A percentile compares a stretch with the other conserved stretches of the same genome.
Evolutionary conservation across 2,329 filamentous ascomycete genomes (phyloP).

Genomic region (Fusarium temperatum): DNA sequence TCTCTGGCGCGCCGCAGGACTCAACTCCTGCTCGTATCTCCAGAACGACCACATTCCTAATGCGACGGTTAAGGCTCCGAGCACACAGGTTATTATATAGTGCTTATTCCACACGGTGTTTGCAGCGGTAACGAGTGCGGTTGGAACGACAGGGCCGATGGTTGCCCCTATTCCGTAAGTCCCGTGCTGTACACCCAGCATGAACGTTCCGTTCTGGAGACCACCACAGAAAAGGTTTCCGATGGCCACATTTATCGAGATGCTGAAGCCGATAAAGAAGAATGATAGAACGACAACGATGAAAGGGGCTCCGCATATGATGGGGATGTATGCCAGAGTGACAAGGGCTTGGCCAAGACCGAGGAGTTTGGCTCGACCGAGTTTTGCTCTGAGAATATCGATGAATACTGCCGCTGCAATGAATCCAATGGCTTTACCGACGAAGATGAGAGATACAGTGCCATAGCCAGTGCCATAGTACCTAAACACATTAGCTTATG

Average conservation of each 20-base stretch:
- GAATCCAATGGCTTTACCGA: slow-evolving; percentile 80
- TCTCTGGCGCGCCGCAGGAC: slow-evolving; percentile 48
- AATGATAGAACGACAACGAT: slow-evolving; percentile 72
- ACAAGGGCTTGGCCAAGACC: slow-evolving; percentile 67
- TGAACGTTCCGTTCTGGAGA: slow-evolving; percentile 61
- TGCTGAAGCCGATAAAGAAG: slow-evolving; percentile 71
- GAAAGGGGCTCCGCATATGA: slow-evolving; percentile 76
- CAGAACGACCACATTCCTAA: slow-evolving; percentile 75
- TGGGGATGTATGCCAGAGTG: slow-evolving; percentile 68
- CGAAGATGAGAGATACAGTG: slow-evolving; percentile 82
- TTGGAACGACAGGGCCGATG: slow-evolving; percentile 77
- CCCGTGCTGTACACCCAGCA: slow-evolving; percentile 72
- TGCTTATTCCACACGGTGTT: slow-evolving; percentile 74
- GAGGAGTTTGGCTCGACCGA: slow-evolving; percentile 73
- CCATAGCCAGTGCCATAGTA: slow-evolving; percentile 80
- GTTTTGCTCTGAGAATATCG: slow-evolving; percentile 67
- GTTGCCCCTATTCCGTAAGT: slow-evolving; percentile 73
- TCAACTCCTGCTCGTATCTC: slow-evolving; percentile 71
- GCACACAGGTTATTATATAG: slow-evolving; percentile 72
- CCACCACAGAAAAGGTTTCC: slow-evolving; percentile 68
- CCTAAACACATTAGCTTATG: slow-evolving; percentile 43
- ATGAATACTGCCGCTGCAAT: slow-evolving; percentile 75
- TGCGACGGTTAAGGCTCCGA: slow-evolving; percentile 65
- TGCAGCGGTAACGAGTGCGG: slow-evolving; percentile 70
- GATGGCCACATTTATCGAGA: slow-evolving; percentile 65